These are phyloP conservation scores for Corynespora cassiicola DNA, from an alignment of 2,329 filamentous ascomycete genomes.

Conservation along the genomic window DNA sequence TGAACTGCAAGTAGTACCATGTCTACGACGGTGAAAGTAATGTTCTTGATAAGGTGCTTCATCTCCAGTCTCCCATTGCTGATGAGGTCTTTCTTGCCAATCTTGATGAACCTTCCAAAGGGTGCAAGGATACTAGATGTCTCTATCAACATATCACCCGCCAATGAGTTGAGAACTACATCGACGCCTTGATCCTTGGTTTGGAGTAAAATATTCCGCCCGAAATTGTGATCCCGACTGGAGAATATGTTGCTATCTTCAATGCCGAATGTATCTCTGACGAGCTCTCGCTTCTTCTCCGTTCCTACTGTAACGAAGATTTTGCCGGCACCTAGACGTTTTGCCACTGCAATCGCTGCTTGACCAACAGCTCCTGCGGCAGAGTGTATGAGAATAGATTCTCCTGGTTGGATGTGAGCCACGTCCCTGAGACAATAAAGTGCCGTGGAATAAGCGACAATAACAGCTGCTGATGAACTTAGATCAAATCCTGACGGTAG, in stretches of 20 bases:
- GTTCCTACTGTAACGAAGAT: constrained; percentile 27
- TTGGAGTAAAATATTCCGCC: constrained; percentile 1
- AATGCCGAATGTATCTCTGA: constrained; percentile 28
- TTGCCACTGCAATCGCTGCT: constrained; percentile 25
- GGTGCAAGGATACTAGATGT: constrained; percentile 26
- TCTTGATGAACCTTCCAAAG: constrained; percentile 32
- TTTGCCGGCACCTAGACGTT: constrained; percentile 5
- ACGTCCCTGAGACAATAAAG: constrained; percentile 26
- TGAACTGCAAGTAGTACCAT: too few species aligned
- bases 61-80: constrained; percentile 1
- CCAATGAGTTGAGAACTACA: constrained; percentile 29
- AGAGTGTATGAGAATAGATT: constrained; percentile 36
- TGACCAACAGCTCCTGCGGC: constrained; percentile 30
- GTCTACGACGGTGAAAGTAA: too few species aligned
- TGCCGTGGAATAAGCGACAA: too few species aligned
- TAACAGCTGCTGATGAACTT: too few species aligned
- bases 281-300: constrained; percentile 29
- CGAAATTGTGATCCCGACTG: constrained; percentile 29
- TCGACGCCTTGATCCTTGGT: constrained; percentile 35
- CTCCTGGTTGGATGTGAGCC: constrained; percentile 30
- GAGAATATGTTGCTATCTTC: constrained; percentile 34
- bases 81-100: constrained; percentile 11
- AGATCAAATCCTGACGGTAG: too few species aligned
- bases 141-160: constrained; percentile 24
- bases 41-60: constrained; percentile 9